Percentiles rank a stretch among this genome's conserved stretches.
phyloP scores from a whole-genome alignment of 768 basidiomycete species.

The Serendipita sp. region DNA sequence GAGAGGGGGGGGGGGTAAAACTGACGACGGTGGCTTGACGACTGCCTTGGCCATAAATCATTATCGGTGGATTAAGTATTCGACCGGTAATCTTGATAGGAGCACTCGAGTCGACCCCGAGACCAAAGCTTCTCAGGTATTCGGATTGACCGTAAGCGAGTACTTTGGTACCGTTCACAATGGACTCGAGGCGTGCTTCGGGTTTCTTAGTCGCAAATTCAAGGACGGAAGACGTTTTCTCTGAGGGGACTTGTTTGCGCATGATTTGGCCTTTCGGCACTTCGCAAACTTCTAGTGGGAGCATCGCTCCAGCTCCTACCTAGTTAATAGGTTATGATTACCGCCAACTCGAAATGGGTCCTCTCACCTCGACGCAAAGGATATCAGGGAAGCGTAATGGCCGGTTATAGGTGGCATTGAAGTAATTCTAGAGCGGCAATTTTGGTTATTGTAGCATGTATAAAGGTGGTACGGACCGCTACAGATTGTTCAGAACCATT shows the following conservation, averaged over 20 bases:
- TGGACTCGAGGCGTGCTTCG: slow-evolving; percentile 35
- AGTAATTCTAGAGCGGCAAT: slow-evolving; percentile 27
- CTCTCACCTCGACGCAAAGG: slow-evolving; percentile 47
- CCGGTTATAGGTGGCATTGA: slow-evolving; percentile 33
- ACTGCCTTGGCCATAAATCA: slow-evolving; percentile 47
- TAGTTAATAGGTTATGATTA: slow-evolving; percentile 15
- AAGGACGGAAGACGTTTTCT: slow-evolving; percentile 45
- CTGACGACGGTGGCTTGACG: slow-evolving; percentile 42
- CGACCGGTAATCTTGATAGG: slow-evolving; percentile 47
- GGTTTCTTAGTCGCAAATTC: slow-evolving; percentile 54
- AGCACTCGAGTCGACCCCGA: slow-evolving; percentile 36
- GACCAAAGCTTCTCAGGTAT: slow-evolving; percentile 57
- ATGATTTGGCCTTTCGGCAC: slow-evolving; percentile 53
- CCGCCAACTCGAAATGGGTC: not conserved
- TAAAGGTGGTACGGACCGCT: slow-evolving; percentile 16
- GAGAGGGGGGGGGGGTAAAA: slow-evolving; percentile 4
- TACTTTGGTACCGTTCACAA: slow-evolving; percentile 30
- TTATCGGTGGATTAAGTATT: slow-evolving; percentile 42
- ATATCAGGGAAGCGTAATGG: slow-evolving; percentile 43
- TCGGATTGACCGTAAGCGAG: slow-evolving; percentile 52
- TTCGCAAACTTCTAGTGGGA: slow-evolving; percentile 50
- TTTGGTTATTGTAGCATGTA: slow-evolving; percentile 29
- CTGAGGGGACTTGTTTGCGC: slow-evolving; percentile 51
- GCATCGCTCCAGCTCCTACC: slow-evolving; percentile 43
- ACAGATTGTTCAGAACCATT: slow-evolving; percentile 26